Evolutionary conservation across 2,329 filamentous ascomycete genomes (phyloP).

Genomic region (Botrytis aclada): DNA sequence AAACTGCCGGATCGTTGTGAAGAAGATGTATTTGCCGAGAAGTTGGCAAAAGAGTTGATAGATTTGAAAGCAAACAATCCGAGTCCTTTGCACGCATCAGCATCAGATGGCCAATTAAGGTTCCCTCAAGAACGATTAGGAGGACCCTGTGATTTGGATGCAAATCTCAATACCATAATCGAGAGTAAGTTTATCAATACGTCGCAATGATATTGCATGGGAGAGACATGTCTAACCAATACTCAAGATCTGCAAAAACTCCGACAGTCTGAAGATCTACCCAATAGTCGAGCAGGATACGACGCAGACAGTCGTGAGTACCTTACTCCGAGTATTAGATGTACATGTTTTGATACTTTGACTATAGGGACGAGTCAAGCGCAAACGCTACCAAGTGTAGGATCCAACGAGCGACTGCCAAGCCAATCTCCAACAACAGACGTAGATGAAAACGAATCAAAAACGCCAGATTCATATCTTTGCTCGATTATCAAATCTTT

Average conservation of each 20-base stretch:
- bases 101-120: not conserved
- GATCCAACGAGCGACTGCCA: not conserved
- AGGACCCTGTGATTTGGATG: not conserved
- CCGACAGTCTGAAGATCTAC: not conserved
- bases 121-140: not conserved
- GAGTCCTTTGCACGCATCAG: not conserved
- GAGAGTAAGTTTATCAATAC: not conserved
- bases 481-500: slow-evolving; percentile 13
- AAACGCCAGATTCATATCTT: slow-evolving; percentile 18
- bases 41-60: slow-evolving; percentile 5
- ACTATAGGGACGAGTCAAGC: slow-evolving; percentile 13
- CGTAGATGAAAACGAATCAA: not conserved
- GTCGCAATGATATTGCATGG: not conserved
- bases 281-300: not conserved
- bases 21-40: slow-evolving; percentile 8
- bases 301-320: slow-evolving; percentile 5
- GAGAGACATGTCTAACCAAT: not conserved
- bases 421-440: not conserved
- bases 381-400: slow-evolving; percentile 9
- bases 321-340: not conserved
- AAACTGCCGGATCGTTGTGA: not conserved
- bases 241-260: not conserved
- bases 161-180: not conserved
- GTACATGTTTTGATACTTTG: not conserved
- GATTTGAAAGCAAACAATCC: not conserved